Evolutionary conservation across 306 rosid genomes (phyloP).

Genomic region (Lithocarpus polystachyus): DNA sequence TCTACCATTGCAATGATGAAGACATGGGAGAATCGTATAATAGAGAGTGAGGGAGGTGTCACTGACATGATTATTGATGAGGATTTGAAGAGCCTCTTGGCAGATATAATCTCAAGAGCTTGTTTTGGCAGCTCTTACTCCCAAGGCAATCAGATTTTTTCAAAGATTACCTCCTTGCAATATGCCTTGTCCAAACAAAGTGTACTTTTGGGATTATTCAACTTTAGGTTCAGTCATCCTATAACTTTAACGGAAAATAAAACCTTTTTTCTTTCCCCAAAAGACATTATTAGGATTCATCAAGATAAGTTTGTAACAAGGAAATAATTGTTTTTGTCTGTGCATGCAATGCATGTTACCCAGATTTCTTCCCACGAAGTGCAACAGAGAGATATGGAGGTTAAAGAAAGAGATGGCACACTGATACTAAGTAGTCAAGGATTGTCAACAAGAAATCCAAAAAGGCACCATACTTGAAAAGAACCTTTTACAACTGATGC

Average conservation of each 20-base stretch:
- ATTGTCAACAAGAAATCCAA: conserved; percentile 13
- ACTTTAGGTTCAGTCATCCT: conserved; percentile 14
- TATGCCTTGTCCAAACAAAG: conserved; percentile 4
- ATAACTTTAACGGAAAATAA: no score
- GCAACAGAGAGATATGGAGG: conserved; percentile 25
- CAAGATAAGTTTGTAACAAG: no score
- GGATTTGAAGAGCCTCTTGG: conserved; percentile 22
- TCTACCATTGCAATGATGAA: conserved; percentile 2
- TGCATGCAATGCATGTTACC: background rate
- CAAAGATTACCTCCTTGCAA: conserved; percentile 27
- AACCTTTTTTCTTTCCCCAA: no score
- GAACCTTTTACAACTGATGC: conserved; percentile 22
- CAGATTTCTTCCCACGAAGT: conserved; percentile 32
- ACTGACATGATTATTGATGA: conserved; percentile 26
- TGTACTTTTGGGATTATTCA: conserved; percentile 24
- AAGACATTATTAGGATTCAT: no score
- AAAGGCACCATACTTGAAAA: conserved; percentile 9
- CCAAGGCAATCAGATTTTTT: conserved; percentile 34
- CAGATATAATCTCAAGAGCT: conserved; percentile 28
- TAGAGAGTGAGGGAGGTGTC: conserved; percentile 11
- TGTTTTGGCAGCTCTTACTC: conserved; percentile 33
- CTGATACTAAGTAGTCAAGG: conserved; percentile 15
- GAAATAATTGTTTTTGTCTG: background rate
- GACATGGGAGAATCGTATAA: conserved; percentile 23
- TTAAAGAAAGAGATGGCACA: conserved; percentile 28